phyloP scores from a whole-genome alignment of 257 asterid species.

The Lycium ferocissimum region DNA sequence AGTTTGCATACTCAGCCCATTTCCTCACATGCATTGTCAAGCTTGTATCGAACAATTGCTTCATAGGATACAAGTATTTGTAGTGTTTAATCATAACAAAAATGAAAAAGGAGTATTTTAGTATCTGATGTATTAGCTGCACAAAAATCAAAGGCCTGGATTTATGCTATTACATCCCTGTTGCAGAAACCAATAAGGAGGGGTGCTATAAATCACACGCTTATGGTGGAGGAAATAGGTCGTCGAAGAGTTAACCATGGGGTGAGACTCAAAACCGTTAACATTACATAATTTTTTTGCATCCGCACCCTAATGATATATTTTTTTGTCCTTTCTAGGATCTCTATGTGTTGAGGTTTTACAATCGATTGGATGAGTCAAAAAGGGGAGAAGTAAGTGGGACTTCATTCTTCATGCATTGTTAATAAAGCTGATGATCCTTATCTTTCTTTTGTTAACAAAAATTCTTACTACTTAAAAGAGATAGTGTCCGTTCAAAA shows the following conservation, averaged over 20 bases:
- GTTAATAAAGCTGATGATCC: background rate
- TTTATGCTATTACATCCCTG: conserved; percentile 13
- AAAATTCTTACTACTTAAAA: background rate
- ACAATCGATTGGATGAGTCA: conserved; percentile 89
- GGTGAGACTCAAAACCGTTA: conserved; percentile 53
- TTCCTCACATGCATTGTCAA: conserved; percentile 6
- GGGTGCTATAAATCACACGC: conserved; percentile 82
- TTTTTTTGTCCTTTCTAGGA: conserved; percentile 57
- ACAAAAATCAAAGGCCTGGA: background rate
- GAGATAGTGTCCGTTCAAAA: background rate
- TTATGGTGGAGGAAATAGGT: conserved; percentile 94
- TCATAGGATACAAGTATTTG: background rate
- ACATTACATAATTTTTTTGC: background rate
- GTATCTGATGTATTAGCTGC: conserved; percentile 11
- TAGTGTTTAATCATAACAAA: background rate
- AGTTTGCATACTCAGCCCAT: background rate
- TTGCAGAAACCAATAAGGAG: conserved; percentile 94
- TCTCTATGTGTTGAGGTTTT: conserved; percentile 76
- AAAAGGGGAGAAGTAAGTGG: conserved; percentile 94
- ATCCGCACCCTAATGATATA: background rate
- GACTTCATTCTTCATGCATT: conserved; percentile 25
- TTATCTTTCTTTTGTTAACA: background rate
- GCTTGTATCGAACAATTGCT: background rate
- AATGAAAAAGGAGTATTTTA: conserved; percentile 3
- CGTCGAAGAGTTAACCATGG: conserved; percentile 75